A percentile compares a stretch with the other conserved stretches of the same genome.
Conservation (phyloP, 1,284 basidiomycete genomes). For the Leccinum ponderosum region DNA sequence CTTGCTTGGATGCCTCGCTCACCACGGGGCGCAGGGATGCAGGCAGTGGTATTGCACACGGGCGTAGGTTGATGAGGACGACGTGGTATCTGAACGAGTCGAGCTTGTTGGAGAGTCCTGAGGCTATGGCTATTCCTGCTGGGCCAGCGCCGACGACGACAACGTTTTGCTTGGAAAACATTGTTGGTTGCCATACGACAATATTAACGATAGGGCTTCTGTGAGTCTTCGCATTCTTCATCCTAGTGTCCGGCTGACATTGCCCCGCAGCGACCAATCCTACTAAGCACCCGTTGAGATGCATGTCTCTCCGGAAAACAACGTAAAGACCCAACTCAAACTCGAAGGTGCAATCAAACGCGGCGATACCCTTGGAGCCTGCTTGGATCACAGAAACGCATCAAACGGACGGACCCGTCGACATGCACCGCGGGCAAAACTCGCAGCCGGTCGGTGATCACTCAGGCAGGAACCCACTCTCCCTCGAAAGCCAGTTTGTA, state of each 20-base stretch:
- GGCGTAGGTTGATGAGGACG: slow-evolving; percentile 41
- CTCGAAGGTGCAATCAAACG: slow-evolving; percentile 82
- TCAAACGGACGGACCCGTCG: slow-evolving; percentile 3
- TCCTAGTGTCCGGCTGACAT: not conserved
- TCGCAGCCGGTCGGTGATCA: slow-evolving; percentile 7
- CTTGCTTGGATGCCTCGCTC: slow-evolving; percentile 34
- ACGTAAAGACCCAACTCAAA: slow-evolving; percentile 67
- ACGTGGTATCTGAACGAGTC: slow-evolving; percentile 38
- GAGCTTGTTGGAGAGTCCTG: slow-evolving; percentile 39
- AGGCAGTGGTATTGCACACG: slow-evolving; percentile 40
- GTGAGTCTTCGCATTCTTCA: not conserved
- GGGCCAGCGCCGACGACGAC: slow-evolving; percentile 47
- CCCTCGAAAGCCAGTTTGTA: slow-evolving; percentile 73
- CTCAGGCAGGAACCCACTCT: slow-evolving; percentile 34
- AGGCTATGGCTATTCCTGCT: slow-evolving; percentile 37
- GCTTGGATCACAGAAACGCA: slow-evolving; percentile 26
- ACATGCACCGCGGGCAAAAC: slow-evolving; percentile 6
- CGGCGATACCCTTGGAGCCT: slow-evolving; percentile 57
- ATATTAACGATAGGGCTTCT: not conserved
- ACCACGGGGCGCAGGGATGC: slow-evolving; percentile 42
- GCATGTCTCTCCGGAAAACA: slow-evolving; percentile 64
- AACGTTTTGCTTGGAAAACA: slow-evolving; percentile 24
- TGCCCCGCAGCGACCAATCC: not conserved
- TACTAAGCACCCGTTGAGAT: slow-evolving; percentile 33
- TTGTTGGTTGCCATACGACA: not conserved